Base-by-base conservation (phyloP, 2,329 filamentous ascomycete species). In the Tympanopsis confertula region DNA sequence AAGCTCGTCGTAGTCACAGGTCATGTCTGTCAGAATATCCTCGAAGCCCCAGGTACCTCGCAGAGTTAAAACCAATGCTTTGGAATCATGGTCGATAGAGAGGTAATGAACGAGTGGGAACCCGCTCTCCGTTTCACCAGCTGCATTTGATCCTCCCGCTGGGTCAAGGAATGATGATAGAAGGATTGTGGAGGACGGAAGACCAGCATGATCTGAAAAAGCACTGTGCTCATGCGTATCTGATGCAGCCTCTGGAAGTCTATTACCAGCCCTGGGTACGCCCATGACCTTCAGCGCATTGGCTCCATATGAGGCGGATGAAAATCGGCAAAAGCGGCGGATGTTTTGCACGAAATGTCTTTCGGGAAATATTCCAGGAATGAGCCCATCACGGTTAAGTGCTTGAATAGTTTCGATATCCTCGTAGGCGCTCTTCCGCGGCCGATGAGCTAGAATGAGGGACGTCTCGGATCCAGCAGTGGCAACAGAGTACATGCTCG, bases 21-120 rank as follows among this genome's bases (percentile, higher is more conserved):
- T 71, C 63, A 74, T 66, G 46, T 74, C 69, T 3, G 69, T 71
- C 17, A 74, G 57, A 13, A 74, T 62, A 48, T 74, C 69, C 45
- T 74, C 69, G 42, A 74, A 71, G 0, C 70, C 69, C 47, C 71
- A 63, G 1, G 69, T 74, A 2, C 69, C 69, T 39, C 69, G 62
- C 30, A 71, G 65, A 0, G 69, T 71, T 14, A 74, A 53, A 5
- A 74, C 68, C 4, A 74, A 59, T 3, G 69, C 70, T 50, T 69
- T 69, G 1, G 69, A 71, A 22, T 70, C 67, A 41, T 73, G 69
- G 42, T 74, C 70, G 4, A 74, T 52, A n/a, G 66, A 69, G 13
- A 74, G 58, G 42, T 69, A 74, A 50, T 74, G 69, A 3, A 74
- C 69, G 41, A 74, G 61, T 14, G 69, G 70, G 35, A 71, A 65